Evolutionary conservation across 2,329 filamentous ascomycete genomes (phyloP).

Genomic region (Tolypocladium endophyticum): DNA sequence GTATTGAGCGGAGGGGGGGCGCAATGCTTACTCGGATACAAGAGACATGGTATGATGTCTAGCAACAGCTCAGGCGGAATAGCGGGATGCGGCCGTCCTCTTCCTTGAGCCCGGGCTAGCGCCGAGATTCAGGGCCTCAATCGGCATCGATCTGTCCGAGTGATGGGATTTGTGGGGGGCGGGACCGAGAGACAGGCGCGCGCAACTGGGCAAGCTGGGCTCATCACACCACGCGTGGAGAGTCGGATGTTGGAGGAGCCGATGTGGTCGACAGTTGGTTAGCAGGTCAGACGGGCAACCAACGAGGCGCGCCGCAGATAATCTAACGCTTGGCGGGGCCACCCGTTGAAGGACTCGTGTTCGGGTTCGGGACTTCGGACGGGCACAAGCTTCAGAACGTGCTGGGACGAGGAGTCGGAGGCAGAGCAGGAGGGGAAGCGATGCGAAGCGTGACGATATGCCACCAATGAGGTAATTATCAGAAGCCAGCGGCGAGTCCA

Average conservation of each 20-base stretch:
- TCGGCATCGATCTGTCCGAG: conserved; percentile 4
- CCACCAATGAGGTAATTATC: background rate
- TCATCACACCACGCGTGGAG: conserved; percentile 13
- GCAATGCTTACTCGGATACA: conserved; percentile 33
- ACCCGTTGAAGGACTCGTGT: conserved; percentile 3
- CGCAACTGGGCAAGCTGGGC: conserved; percentile 1
- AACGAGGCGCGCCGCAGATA: background rate
- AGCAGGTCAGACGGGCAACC: background rate
- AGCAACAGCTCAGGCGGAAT: background rate
- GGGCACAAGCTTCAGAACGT: background rate
- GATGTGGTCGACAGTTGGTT: background rate
- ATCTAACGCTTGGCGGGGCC: background rate
- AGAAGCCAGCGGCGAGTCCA: background rate
- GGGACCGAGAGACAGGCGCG: background rate
- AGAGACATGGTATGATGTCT: conserved; percentile 27
- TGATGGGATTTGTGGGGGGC: conserved; percentile 1
- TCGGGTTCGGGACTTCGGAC: conserved; percentile 1
- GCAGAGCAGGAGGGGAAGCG: background rate
- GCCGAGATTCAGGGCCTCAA: conserved; percentile 6
- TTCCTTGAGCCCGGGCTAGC: conserved; percentile 2
- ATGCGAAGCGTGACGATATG: background rate
- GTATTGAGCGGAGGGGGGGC: background rate
- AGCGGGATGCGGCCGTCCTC: background rate
- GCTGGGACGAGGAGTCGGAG: background rate
- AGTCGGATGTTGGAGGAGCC: conserved; percentile 6